Base-by-base conservation (phyloP, 768 basidiomycete genomes). In the Boletus bicolor region DNA sequence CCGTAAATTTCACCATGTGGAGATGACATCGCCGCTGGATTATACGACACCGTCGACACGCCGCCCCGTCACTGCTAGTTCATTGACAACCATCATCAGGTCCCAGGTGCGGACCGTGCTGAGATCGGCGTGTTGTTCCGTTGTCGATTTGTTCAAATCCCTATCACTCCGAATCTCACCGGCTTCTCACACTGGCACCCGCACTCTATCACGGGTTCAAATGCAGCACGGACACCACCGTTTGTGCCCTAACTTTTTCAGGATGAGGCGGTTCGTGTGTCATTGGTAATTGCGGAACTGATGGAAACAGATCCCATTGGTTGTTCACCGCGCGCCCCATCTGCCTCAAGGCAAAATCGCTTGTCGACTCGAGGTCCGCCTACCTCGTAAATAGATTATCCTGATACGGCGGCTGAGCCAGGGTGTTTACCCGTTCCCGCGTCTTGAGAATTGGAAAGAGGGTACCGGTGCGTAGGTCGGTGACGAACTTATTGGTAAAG, bases 121-220 rank as follows among this genome's bases (percentile, higher is more conserved):
- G 15, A 21, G 6, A 10, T 44, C 56, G 42, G 28, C 28, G 28
- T 36, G 12, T 43, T 50, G 63, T 49, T 44, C 43, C 43, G 58
- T 44, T 57, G 62, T 58, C 47, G 43, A 43, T 36, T 43, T 52
- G 63, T 12, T 49, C 41, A 30, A 26, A 41, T 59, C 35, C 24
- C 34, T 30, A 26, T 56, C 54, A 47, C 26, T 37, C 54, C 39
- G 59, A 45, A 50, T 49, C 42, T 48, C 47, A 26, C 53, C 44
- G 36, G 10, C 45, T 21, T 11, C 45, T 39, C 46, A 30, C 1
- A 5, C 28, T 30, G 28, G 5, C 28, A 35, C 44, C 53, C 32
- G 32, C 10, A 32, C 32, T 32, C 8, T 32, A 32, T 32, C 32
- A 11, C 38, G 49, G 32, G 30, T 52, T 43, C 34, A 19, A 47